These are phyloP conservation scores for Stagonosporopsis cucurbitacearum DNA, from an alignment of 2,329 filamentous ascomycete species.

Conservation along the genomic window DNA sequence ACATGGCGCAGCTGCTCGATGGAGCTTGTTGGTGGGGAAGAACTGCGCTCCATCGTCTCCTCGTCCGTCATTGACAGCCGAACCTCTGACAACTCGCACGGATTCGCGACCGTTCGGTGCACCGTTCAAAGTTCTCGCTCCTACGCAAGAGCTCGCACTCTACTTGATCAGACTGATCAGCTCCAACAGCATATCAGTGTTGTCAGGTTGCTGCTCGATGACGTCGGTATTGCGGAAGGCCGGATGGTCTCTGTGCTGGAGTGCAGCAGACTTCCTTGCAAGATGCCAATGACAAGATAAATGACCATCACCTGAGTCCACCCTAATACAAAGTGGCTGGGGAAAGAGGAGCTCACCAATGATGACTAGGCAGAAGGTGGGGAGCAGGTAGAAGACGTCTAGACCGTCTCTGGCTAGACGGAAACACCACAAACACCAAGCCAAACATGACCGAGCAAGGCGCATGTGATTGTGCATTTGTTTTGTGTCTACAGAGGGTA, in stretches of 20 bases:
- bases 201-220: conserved; percentile 2
- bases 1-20: conserved; percentile 44
- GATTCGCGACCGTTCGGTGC: background rate
- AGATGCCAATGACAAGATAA: background rate
- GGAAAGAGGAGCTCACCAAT: conserved; percentile 2
- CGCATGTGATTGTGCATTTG: background rate
- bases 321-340: conserved; percentile 1
- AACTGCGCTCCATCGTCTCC: conserved; percentile 27
- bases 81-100: background rate
- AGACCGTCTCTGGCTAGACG: background rate
- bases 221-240: conserved; percentile 8
- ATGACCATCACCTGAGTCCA: background rate
- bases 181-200: background rate
- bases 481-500: conserved; percentile 5
- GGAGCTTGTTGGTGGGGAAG: conserved; percentile 29
- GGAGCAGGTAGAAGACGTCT: background rate
- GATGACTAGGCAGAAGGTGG: conserved; percentile 4
- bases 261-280: background rate
- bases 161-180: background rate
- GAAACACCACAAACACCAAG: background rate
- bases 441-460: background rate
- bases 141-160: background rate
- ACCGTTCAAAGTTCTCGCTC: background rate
- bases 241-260: background rate
- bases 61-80: background rate